Conservation (phyloP, 441 rosid genomes). For the Eugenia klotzschiana region DNA sequence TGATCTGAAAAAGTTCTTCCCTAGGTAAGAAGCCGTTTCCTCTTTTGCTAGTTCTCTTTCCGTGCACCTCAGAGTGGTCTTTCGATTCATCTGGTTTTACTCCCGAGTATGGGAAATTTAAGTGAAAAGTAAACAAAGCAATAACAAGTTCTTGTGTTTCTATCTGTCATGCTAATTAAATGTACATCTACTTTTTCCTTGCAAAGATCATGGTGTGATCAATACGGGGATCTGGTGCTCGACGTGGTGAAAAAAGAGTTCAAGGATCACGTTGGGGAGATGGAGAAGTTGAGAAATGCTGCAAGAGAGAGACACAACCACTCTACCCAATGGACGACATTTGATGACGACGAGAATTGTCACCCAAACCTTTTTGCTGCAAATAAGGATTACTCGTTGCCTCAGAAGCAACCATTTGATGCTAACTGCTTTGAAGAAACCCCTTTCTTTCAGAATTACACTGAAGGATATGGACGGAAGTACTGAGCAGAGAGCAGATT, state of each 20-base stretch:
- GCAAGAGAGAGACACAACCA: conserved; percentile 24
- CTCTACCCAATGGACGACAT: conserved; percentile 37
- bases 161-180: background rate
- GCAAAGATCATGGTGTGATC: conserved; percentile 54
- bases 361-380: conserved; percentile 45
- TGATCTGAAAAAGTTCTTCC: conserved; percentile 49
- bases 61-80: background rate
- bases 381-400: background rate
- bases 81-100: background rate
- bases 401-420: background rate
- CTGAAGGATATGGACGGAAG: background rate
- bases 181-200: background rate
- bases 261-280: conserved; percentile 54
- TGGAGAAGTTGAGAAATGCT: conserved; percentile 42
- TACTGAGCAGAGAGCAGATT: background rate
- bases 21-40: conserved; percentile 29
- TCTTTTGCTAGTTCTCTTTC: background rate
- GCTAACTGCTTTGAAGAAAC: background rate
- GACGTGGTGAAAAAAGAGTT: conserved; percentile 68
- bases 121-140: background rate
- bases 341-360: conserved; percentile 45
- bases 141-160: background rate
- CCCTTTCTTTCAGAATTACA: background rate
- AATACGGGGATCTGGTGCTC: conserved; percentile 50
- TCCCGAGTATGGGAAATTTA: background rate